Base-by-base conservation (phyloP, 1,284 basidiomycete genomes). In the Stygiomarasmius scandens region DNA sequence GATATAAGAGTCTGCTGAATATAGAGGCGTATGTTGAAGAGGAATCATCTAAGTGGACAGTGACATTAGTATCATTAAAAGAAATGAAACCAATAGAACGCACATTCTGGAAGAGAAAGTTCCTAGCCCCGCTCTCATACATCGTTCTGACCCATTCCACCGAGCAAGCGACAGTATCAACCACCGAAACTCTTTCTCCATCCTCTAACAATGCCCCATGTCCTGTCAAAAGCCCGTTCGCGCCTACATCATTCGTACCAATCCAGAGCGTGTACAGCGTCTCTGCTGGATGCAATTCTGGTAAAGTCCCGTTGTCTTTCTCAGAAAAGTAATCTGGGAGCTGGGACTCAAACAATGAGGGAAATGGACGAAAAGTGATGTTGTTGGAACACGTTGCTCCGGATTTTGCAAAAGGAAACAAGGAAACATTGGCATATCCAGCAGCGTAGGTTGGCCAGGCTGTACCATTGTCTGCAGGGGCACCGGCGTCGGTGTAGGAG, bases 21-120 rank as follows among this genome's bases (percentile, higher is more conserved):
- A 83, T n/a, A 81, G 64, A 16, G 76, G 72, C 2, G 74, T 71
- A 4, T 69, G 65, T 54, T 82, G 71, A 27, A 83, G 71, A 4
- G 81, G 81, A 24, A 80, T 73, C 71, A 83, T 80, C 81, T 82
- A 54, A 23, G 41, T 3, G 8, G 2, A n/a, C 43, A 41, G 38
- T n/a, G n/a, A n/a, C n/a, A 12, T 36, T n/a, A 16, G 38, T 5
- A 51, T 11, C 24, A 12, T 20, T 16, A 9, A 16, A 23, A n/a
- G 43, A 23, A 16, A 36, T 4, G 6, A 48, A 38, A 19, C 3
- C 24, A 9, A 20, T 9, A 20, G 16, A 22, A 66, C 74, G 58
- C 59, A 78, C 77, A 50, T 80, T 80, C 59, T 79, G 76, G 63
- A 79, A 75, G 34, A 81, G 65, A 61, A 79, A 80, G 55, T 79